These are phyloP conservation scores for Turritis glabra DNA, from an alignment of 345 rosid species.

Conservation along the genomic window DNA sequence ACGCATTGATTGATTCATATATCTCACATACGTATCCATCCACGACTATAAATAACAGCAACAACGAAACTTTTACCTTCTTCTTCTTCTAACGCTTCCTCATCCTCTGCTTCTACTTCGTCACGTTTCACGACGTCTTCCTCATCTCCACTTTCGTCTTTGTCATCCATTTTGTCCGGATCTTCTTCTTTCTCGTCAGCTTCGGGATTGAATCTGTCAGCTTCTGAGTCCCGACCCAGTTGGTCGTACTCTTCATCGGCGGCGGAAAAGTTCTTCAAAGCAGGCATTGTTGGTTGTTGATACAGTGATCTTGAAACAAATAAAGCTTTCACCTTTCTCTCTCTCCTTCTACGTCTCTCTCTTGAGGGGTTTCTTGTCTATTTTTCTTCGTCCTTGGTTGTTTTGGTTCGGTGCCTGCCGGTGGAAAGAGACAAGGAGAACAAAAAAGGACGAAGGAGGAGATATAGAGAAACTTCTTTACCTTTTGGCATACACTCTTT, in stretches of 20 bases:
- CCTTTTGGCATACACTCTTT: background rate
- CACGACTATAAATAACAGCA: background rate
- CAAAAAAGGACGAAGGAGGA: conserved; percentile 30
- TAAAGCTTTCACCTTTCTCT: conserved; percentile 20
- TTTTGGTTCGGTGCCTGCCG: conserved; percentile 20
- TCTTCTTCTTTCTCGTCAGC: conserved; percentile 20
- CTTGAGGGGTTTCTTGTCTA: background rate
- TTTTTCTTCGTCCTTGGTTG: conserved; percentile 1
- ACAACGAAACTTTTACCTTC: conserved; percentile 22
- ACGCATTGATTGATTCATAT: conserved; percentile 17
- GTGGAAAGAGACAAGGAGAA: conserved; percentile 21
- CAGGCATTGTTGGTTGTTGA: conserved; percentile 62
- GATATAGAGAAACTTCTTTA: conserved; percentile 32
- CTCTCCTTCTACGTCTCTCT: conserved; percentile 9
- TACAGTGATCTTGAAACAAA: conserved; percentile 19
- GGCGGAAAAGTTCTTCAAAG: conserved; percentile 60
- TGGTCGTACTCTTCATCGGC: conserved; percentile 45
- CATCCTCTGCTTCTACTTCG: conserved; percentile 35
- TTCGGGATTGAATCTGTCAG: background rate
- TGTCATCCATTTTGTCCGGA: conserved; percentile 15
- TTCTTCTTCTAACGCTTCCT: conserved; percentile 30
- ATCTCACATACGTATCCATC: background rate
- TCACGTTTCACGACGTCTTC: conserved; percentile 37
- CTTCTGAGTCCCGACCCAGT: conserved; percentile 34
- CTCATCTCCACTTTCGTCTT: conserved; percentile 30